phyloP scores from a whole-genome alignment of 169 alveolate genomes.

The Eimeria maxima region DNA sequence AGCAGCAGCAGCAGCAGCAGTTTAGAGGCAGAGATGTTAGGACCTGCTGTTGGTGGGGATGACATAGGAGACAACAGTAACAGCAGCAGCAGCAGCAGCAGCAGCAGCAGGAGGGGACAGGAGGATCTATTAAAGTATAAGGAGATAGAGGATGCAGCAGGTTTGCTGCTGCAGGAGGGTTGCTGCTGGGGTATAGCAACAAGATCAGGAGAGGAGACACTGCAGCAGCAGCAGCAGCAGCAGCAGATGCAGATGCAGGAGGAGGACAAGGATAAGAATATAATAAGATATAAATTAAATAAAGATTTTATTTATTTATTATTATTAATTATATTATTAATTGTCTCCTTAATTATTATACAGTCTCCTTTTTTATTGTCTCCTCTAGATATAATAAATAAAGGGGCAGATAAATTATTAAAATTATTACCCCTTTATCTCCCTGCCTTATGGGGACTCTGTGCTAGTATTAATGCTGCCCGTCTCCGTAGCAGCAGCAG shows the following conservation, averaged over 20 bases:
- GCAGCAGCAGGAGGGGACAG: not conserved
- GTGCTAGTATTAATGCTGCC: not conserved
- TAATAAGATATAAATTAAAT: not conserved
- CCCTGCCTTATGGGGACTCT: slow-evolving; percentile 71
- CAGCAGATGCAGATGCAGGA: not conserved
- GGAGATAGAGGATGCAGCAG: not conserved
- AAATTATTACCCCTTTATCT: slow-evolving; percentile 52
- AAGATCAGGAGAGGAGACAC: slow-evolving; percentile 23
- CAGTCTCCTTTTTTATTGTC: slow-evolving; percentile 15
- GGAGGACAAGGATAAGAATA: too few species aligned
- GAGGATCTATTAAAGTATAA: not conserved
- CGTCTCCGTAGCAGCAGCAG: not conserved
- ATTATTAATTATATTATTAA: not conserved
- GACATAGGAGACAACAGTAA: not conserved
- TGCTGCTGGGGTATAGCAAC: slow-evolving; percentile 76
- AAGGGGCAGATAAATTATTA: slow-evolving; percentile 32
- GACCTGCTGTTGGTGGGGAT: too few species aligned
- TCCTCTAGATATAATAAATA: not conserved
- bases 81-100: slow-evolving; percentile 39
- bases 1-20: slow-evolving; percentile 29
- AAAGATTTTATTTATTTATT: not conserved
- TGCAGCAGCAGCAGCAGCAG: slow-evolving; percentile 67
- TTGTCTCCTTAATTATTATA: not conserved
- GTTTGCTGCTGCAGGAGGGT: not conserved
- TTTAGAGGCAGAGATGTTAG: not conserved